Conservation (phyloP, 805 yeast genomes). For the Zygoascus flipseniorum region DNA sequence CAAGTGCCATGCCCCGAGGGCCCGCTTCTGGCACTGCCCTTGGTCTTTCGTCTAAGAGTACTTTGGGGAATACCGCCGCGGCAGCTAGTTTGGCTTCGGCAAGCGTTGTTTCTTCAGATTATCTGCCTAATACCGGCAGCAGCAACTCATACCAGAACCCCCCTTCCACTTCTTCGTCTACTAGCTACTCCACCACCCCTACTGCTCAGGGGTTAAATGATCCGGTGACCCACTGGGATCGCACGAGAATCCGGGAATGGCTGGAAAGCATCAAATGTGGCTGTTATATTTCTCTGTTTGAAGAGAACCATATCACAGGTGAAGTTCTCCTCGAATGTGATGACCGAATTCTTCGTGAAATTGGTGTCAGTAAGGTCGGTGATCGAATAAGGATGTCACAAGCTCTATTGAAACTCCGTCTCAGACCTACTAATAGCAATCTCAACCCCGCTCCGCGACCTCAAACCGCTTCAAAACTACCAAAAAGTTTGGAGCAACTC, state of each 20-base stretch:
- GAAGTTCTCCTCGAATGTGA: constrained; percentile 57
- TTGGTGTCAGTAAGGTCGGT: constrained; percentile 73
- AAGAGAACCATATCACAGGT: constrained; percentile 45
- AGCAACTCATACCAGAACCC: background rate
- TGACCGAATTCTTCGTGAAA: constrained; percentile 51
- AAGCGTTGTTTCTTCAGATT: background rate
- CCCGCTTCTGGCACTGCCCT: background rate
- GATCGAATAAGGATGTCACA: constrained; percentile 67
- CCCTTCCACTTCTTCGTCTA: background rate
- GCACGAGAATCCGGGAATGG: constrained; percentile 26
- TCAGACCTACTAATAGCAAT: background rate
- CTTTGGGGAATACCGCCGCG: background rate
- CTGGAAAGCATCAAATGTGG: constrained; percentile 24
- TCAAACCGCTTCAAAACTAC: background rate
- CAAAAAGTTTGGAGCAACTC: constrained; percentile 11
- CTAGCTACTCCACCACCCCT: background rate
- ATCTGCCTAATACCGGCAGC: background rate
- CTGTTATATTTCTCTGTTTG: constrained; percentile 20
- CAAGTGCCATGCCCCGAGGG: background rate
- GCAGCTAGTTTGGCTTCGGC: background rate
- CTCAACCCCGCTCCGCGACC: background rate
- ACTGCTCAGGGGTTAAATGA: background rate
- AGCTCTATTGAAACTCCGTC: constrained; percentile 43
- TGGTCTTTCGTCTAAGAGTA: background rate
- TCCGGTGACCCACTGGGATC: constrained; percentile 19